Percentiles rank a stretch among this genome's conserved stretches.
Evolutionary conservation across 306 rosid species (phyloP).

Genomic region (Glycine tomentella): DNA sequence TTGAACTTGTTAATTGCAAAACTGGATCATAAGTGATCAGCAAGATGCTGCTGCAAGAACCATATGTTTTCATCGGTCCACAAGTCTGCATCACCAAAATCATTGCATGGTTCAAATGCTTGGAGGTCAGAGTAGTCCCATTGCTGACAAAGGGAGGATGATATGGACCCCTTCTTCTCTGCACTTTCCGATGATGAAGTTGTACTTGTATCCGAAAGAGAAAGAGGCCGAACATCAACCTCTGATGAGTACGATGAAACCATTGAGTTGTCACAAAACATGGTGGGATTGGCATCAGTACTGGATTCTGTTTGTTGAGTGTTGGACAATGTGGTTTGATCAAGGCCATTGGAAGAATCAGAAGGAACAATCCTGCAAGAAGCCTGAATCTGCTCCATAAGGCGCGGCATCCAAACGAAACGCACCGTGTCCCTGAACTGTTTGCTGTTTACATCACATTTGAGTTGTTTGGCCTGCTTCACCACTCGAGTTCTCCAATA

Average conservation of each 20-base stretch:
- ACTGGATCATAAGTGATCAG: constrained; percentile 31
- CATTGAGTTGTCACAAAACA: neutral
- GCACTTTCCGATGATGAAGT: neutral
- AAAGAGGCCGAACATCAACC: constrained; percentile 37
- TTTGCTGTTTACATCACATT: constrained; percentile 89
- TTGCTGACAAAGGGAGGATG: neutral
- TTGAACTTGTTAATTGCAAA: constrained; percentile 15
- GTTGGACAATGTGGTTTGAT: neutral
- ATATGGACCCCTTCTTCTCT: constrained; percentile 9
- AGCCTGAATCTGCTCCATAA: constrained; percentile 73
- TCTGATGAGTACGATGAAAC: neutral
- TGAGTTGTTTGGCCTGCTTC: constrained; percentile 92
- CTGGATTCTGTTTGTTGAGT: neutral
- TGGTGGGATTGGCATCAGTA: too few relatives aligned
- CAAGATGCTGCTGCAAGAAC: constrained; percentile 64
- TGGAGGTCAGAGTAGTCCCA: constrained; percentile 25
- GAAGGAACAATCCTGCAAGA: neutral
- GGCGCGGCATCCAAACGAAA: constrained; percentile 86
- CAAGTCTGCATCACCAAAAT: constrained; percentile 57
- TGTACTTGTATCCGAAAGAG: constrained; percentile 48
- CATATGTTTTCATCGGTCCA: constrained; percentile 81
- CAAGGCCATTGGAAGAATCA: neutral
- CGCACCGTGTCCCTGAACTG: constrained; percentile 86
- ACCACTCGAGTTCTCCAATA: constrained; percentile 96
- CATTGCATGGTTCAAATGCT: constrained; percentile 32